These are phyloP conservation scores for Lasiodiplodia sp. DNA, from an alignment of 2,329 filamentous ascomycete genomes.

Conservation along the genomic window DNA sequence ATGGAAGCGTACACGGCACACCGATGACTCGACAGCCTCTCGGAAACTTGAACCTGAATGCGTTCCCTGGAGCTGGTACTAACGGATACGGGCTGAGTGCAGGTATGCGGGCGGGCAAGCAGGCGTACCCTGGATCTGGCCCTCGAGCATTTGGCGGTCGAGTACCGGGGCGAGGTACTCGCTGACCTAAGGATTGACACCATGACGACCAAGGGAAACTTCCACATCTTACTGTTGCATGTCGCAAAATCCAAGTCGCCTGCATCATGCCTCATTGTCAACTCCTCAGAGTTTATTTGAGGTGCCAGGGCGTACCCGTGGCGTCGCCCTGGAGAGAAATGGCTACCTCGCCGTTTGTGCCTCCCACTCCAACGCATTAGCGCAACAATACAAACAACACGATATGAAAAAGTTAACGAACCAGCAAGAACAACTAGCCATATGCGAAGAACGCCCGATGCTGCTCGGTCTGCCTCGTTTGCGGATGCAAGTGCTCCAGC, in stretches of 20 bases:
- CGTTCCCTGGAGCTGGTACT: slow-evolving; percentile 35
- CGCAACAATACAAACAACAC: too few relatives aligned
- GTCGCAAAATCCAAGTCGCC: too few relatives aligned
- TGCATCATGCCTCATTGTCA: too few relatives aligned
- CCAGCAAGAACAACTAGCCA: not conserved
- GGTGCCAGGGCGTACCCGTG: too few relatives aligned
- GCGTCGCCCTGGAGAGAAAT: too few relatives aligned
- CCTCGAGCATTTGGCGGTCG: not conserved
- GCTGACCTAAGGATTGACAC: not conserved
- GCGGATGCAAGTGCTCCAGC: not conserved
- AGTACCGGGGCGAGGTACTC: not conserved
- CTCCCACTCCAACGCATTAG: too few relatives aligned
- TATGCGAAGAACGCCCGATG: not conserved
- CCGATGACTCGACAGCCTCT: slow-evolving; percentile 45
- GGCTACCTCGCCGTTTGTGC: too few relatives aligned
- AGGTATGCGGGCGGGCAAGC: slow-evolving; percentile 43
- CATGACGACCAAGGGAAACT: too few relatives aligned
- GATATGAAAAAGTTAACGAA: too few relatives aligned
- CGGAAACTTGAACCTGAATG: slow-evolving; percentile 33
- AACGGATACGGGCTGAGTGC: slow-evolving; percentile 41
- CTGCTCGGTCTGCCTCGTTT: not conserved
- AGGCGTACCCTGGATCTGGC: not conserved
- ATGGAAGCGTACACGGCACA: slow-evolving; percentile 40
- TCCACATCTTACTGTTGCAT: too few relatives aligned
- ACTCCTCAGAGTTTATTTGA: too few relatives aligned